These are phyloP conservation scores for Syzygium aqueum DNA, from an alignment of 345 rosid species.

Conservation along the genomic window DNA sequence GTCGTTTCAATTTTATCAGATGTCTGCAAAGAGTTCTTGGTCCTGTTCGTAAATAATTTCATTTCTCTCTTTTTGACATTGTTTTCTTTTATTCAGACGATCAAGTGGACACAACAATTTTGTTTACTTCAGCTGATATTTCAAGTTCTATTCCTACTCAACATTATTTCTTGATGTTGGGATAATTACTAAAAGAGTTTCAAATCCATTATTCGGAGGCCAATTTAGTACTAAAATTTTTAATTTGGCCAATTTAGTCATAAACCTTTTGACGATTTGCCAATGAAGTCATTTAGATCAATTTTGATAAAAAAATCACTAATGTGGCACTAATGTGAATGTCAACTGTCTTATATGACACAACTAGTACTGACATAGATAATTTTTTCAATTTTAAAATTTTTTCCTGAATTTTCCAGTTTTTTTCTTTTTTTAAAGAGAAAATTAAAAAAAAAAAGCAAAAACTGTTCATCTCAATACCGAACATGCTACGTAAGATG, in stretches of 20 bases:
- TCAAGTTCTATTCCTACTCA: background rate
- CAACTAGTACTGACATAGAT: rapidly evolving
- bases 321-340: background rate
- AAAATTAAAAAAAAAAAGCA: background rate
- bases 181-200: background rate
- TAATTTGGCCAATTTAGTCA: rapidly evolving
- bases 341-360: rapidly evolving
- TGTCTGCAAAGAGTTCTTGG: background rate
- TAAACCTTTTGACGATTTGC: background rate
- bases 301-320: background rate
- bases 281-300: background rate
- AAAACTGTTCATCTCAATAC: rapidly evolving
- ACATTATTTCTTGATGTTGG: rapidly evolving
- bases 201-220: rapidly evolving
- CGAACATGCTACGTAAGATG: rapidly evolving
- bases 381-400: background rate
- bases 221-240: background rate
- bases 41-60: background rate
- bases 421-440: background rate
- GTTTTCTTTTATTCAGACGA: background rate
- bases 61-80: background rate
- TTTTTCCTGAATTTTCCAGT: background rate
- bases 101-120: rapidly evolving
- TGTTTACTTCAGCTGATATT: background rate
- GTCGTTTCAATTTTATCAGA: no score